Base-by-base conservation (phyloP, 345 rosid species). In the Rhizophora apiculata region DNA sequence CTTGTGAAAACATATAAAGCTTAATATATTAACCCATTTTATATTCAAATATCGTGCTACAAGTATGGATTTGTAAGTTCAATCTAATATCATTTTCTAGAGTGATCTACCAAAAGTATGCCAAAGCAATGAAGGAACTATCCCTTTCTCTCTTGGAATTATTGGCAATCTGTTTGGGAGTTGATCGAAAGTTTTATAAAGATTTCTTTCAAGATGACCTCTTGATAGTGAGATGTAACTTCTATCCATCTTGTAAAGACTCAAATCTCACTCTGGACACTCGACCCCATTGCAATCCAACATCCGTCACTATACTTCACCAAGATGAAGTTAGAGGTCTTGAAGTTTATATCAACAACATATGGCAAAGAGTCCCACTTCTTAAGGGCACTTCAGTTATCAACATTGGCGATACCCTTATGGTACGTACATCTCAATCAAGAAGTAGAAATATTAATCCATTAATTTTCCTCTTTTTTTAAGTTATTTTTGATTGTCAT, bases 361-460 rank as follows among this genome's bases (percentile, higher is more conserved):
- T n/a, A 49, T 82, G 89, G 89, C 72, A 72, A 63, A 29, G 69
- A 8, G 79, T 85, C 8, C 74, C 68, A 5, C 89, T 89, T 63
- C 68, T 62, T 65, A 72, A 63, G 4, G 71, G 62, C 49, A 86
- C 92, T 67, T 69, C 84, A 5, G 88, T 84, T 51, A 71, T 88
- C 74, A 85, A 87, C 79, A 74, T 87, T 58, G 87, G 92, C 11
- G 89, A 85, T 62, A 84, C 88, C 20, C 85, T 85, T 67, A 76
- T 68, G 87, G 89, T 84, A 76, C 16, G 76, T 67, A 56, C 24
- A 1, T 54, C 21, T 21, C 15, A 20, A 1, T 43, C 48, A 21
- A 7, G 9, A n/a, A 54, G 13, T 21, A 54, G 4, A 37, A 13
- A 11, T 10, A 43, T 11, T 11, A 43, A 43, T 37, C 46, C 46